Evolutionary conservation across 1,139 yeast species (phyloP), one percentile per base, ranked within the genome.

Genomic region (Taiozyma sp.): DNA sequence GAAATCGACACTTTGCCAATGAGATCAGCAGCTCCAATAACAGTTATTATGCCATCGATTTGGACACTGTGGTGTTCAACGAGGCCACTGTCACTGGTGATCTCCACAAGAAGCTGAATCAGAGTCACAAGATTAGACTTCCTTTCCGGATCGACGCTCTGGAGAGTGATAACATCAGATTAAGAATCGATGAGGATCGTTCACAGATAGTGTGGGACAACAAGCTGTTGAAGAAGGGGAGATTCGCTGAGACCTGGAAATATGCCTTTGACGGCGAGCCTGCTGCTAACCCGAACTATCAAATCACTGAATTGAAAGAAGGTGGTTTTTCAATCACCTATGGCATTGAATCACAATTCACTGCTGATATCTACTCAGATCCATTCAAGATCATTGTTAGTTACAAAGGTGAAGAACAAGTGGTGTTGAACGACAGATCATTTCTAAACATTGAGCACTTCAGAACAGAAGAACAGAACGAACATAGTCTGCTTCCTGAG

Each of bases 361-460:
- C 66, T 40, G 71, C 80, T 0, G 74, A 67, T 39, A 53, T 91
- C 14, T 55, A 67, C 29, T 29, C 69, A 72, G 49, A 65, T 65
- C n/a, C 86, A 87, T 74, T 91, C 55, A 73, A 74, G 55, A 65
- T 90, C 23, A 69, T 72, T 1, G 66, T 88, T 4, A 72, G 56
- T 30, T 71, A 77, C 53, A 67, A 79, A 4, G 77, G 72, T 13
- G 66, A 70, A 29, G 66, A 69, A 1, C 81, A 81, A 56, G 63
- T 91, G 14, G 70, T 79, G 2, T 64, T 92, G 16, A 93, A 93
- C 66, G 91, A 84, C 49, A 73, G 84, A 43, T 75, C 81, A 24
- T 76, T 88, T 46, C 67, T 93, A 54, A 92, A 93, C 61, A 57
- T 86, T 34, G 99, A 93, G 67, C 98, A 92, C 62, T 79, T 76